Evolutionary conservation across 495 filamentous ascomycete genomes (phyloP).

Genomic region (Corynascus novoguineensis): DNA sequence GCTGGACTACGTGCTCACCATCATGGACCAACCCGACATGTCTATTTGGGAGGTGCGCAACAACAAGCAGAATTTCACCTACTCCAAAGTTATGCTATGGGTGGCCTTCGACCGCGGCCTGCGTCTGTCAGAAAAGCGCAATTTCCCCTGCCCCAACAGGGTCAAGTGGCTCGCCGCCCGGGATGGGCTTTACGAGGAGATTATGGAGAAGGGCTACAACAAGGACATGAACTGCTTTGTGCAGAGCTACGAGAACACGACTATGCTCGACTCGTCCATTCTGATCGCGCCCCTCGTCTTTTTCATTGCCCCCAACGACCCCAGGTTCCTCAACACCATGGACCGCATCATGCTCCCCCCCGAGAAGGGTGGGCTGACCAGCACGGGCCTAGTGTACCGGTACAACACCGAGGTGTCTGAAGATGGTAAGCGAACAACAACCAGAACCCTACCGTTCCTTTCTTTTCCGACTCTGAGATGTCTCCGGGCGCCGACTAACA

Average conservation of each 20-base stretch:
- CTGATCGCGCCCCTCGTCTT: slow-evolving; percentile 69
- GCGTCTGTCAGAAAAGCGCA: slow-evolving; percentile 62
- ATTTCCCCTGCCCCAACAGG: slow-evolving; percentile 63
- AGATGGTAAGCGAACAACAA: slow-evolving; percentile 48
- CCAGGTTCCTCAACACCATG: slow-evolving; percentile 62
- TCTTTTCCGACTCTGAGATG: no score
- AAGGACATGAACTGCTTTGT: slow-evolving; percentile 57
- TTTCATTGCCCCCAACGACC: slow-evolving; percentile 69
- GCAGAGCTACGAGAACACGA: slow-evolving; percentile 64
- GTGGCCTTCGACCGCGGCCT: slow-evolving; percentile 67
- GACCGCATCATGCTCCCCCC: slow-evolving; percentile 60
- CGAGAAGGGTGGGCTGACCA: slow-evolving; percentile 66
- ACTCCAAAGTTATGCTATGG: slow-evolving; percentile 73
- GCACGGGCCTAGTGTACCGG: slow-evolving; percentile 64
- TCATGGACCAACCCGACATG: slow-evolving; percentile 59
- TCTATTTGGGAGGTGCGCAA: slow-evolving; percentile 75
- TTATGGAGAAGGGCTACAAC: slow-evolving; percentile 67
- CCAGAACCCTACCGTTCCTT: background rate
- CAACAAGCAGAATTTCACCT: slow-evolving; percentile 65
- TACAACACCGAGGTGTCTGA: slow-evolving; percentile 61
- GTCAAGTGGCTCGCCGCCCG: slow-evolving; percentile 55
- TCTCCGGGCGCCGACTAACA: background rate
- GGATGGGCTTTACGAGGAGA: slow-evolving; percentile 63
- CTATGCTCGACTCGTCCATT: slow-evolving; percentile 63
- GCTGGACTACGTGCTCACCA: slow-evolving; percentile 49